Base-by-base conservation (phyloP, 768 basidiomycete species). In the Saitozyma podzolica region DNA sequence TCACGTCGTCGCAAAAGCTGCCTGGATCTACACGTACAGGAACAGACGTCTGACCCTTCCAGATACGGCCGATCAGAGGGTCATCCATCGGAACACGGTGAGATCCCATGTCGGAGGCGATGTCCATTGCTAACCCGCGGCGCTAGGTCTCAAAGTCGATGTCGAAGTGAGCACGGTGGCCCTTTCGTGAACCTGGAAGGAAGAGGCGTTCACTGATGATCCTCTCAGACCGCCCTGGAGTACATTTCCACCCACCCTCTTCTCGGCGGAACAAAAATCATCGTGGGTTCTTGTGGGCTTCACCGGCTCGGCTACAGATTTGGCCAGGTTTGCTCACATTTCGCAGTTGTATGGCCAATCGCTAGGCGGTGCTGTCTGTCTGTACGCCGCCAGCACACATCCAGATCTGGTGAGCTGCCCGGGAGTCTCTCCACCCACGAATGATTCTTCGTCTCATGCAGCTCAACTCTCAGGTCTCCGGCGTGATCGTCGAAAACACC, bases 21-120 rank as follows among this genome's bases (percentile, higher is more conserved):
- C 8, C 19, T 40, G 43, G 29, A 56, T 58, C 63, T 56, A 49
- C 41, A 42, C 42, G 45, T 40, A 19, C 42, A 51, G 52, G 62
- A 53, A 49, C 29, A 55, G 37, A 55, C 13, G 9, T 9, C 52
- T 56, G 54, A 61, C 14, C 9, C 42, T 43, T 17, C 37, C 54
- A 93, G 92, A 13, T 98, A 98, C 73, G 95, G 94, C 3, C 84
- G 82, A 37, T 93, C 91, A 0, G 89, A 93, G 68, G 95, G 95
- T 2, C 84, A 84, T 0, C 91, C 93, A 0, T 91, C 88, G 16
- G 92, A 96, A 78, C 85, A 86, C 78, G 91, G 92, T 88, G 58
- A 54, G 80, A 64, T 13, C 3, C 6, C 9, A 0, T 29, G 10
- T 1, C n/a, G 20, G 29, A 4, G 8, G 9, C n/a, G 13, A 40